Base-by-base conservation (phyloP, 352 stramenopile species). In the Blastocystis sp. region DNA sequence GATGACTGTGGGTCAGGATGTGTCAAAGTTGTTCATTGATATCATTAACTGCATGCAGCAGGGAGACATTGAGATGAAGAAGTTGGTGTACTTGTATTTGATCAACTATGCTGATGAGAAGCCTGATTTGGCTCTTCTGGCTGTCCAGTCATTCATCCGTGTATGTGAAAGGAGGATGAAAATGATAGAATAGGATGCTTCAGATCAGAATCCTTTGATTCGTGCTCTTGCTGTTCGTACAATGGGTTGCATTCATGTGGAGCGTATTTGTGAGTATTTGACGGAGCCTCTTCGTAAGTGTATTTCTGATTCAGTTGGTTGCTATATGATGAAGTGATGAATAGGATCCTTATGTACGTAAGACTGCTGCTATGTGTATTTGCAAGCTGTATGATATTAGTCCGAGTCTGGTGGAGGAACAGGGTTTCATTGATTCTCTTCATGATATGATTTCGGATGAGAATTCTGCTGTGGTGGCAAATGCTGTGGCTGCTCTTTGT, bases 81-180 rank as follows among this genome's bases (percentile, higher is more conserved):
- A 99, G 89, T 91, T 99, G 21, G 96, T 99, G 61, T 99, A 99
- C 90, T 89, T 99, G 24, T 99, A 99, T 90, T 90, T 99, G 52
- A 99, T 99, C 90, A 99, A 99, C 92, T 99, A 99, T 90, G 96
- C 97, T 90, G 98, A 99, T 92, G 97, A 93, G 88, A 97, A 99
- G 88, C 96, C 96, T 12, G 96, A 99, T 86, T 90, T 99, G 66
- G 98, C 97, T n/a, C 93, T 99, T 63, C 90, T 99, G 75, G 96
- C 96, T 11, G 96, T 99, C 57, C 99, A 99, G 90, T 98, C 96
- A 9, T 99, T 99, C 89, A 95, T 98, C 43, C 94, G 94, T 78
- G 90, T 78, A 78, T 56, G 46, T 75, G 29, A 29, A 54, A 32
- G 7, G 46, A n/a, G 1, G 14, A 37, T 78, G n/a, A 5, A 5